Conservation (phyloP, 768 basidiomycete species). For the Galerina sulciceps region DNA sequence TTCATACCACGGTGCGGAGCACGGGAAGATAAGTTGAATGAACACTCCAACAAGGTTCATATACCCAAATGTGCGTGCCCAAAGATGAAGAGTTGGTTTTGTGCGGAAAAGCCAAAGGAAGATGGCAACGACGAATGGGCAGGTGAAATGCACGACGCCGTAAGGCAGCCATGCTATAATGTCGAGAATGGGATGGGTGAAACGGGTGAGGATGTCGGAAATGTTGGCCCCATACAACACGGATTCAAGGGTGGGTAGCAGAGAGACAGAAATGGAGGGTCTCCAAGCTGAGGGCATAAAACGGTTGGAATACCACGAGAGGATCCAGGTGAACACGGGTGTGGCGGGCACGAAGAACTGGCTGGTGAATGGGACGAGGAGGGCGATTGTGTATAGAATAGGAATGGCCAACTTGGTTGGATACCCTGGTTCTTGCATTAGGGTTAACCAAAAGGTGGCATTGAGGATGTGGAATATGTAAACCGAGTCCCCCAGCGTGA, state of each 20-base stretch:
- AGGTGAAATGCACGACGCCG: slow-evolving; percentile 88
- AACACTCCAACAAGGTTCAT: slow-evolving; percentile 90
- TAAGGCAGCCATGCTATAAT: slow-evolving; percentile 97
- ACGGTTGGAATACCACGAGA: slow-evolving; percentile 84
- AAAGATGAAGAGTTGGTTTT: slow-evolving; percentile 79
- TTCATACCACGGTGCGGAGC: slow-evolving; percentile 97
- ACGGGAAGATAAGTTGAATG: slow-evolving; percentile 87
- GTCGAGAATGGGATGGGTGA: slow-evolving; percentile 91
- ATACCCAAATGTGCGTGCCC: slow-evolving; percentile 89
- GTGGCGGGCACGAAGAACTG: slow-evolving; percentile 92
- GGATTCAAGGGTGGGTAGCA: slow-evolving; percentile 93
- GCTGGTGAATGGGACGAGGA: slow-evolving; percentile 84
- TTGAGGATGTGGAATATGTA: slow-evolving; percentile 69
- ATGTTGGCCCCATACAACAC: slow-evolving; percentile 98
- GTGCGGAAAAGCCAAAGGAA: slow-evolving; percentile 90
- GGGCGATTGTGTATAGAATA: slow-evolving; percentile 62
- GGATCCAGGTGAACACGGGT: slow-evolving; percentile 84
- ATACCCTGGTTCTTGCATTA: slow-evolving; percentile 73
- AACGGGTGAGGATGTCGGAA: slow-evolving; percentile 93
- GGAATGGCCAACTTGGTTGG: slow-evolving; percentile 82
- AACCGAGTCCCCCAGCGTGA: slow-evolving; percentile 57
- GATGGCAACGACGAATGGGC: slow-evolving; percentile 86
- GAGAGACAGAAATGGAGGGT: slow-evolving; percentile 86
- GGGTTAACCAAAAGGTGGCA: slow-evolving; percentile 69
- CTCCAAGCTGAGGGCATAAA: slow-evolving; percentile 81